Conservation (phyloP, 2,329 filamentous ascomycete species). For the Scopulariopsis brevicaulis region DNA sequence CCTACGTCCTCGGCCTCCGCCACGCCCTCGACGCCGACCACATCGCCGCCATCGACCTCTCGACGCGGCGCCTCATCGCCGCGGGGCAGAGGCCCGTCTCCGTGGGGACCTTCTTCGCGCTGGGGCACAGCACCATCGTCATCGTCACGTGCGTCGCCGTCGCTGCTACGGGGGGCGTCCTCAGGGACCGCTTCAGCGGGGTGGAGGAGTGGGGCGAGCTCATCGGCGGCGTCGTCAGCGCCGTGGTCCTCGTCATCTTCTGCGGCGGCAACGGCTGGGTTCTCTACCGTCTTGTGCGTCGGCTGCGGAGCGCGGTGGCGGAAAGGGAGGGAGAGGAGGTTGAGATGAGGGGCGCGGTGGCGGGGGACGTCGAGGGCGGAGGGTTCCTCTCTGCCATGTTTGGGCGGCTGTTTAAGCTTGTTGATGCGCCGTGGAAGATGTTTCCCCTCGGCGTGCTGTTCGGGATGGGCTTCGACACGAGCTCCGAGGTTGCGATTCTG, state of each 20-base stretch:
- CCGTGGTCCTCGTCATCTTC: slow-evolving; percentile 70
- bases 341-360: slow-evolving; percentile 15
- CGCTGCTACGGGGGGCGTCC: slow-evolving; percentile 76
- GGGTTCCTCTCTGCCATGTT: slow-evolving; percentile 66
- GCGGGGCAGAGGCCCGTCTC: slow-evolving; percentile 78
- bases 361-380: slow-evolving; percentile 53
- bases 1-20: slow-evolving; percentile 80
- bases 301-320: slow-evolving; percentile 51
- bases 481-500: slow-evolving; percentile 82
- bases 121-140: slow-evolving; percentile 90
- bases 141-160: slow-evolving; percentile 84
- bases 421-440: slow-evolving; percentile 85
- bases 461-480: slow-evolving; percentile 90
- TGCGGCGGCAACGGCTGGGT: slow-evolving; percentile 82
- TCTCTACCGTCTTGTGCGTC: slow-evolving; percentile 61
- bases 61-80: slow-evolving; percentile 81
- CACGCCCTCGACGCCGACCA: slow-evolving; percentile 99
- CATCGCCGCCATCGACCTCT: slow-evolving; percentile 76
- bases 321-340: slow-evolving; percentile 13
- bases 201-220: slow-evolving; percentile 78
- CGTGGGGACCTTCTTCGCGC: slow-evolving; percentile 87
- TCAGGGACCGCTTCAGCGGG: slow-evolving; percentile 68
- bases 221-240: slow-evolving; percentile 79
- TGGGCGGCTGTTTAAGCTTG: slow-evolving; percentile 63
- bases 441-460: slow-evolving; percentile 82